phyloP scores from a whole-genome alignment of 345 rosid species.

The Conringia planisiliqua region DNA sequence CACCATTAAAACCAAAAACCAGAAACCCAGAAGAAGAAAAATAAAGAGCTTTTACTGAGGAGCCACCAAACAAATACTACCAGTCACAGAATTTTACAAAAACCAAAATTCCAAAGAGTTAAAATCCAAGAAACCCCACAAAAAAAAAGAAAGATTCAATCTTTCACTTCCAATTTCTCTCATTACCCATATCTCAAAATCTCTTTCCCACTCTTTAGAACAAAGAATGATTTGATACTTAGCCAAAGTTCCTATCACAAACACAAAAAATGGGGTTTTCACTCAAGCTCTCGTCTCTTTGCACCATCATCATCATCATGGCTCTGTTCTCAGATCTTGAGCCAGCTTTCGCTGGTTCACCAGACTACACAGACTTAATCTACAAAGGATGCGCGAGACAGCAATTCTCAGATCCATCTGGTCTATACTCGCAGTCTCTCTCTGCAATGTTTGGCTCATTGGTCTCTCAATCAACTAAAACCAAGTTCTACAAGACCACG shows the following conservation, averaged over 20 bases:
- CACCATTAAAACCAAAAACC: slow-evolving; percentile 26
- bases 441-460: slow-evolving; percentile 81
- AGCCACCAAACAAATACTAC: slow-evolving; percentile 35
- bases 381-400: slow-evolving; percentile 91
- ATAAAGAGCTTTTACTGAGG: slow-evolving; percentile 18
- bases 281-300: slow-evolving; percentile 34
- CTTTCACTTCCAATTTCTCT: slow-evolving; percentile 7
- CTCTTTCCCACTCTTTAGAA: slow-evolving; percentile 19
- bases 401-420: slow-evolving; percentile 75
- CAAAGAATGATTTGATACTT: slow-evolving; percentile 25
- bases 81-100: slow-evolving; percentile 25
- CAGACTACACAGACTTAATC: slow-evolving; percentile 65
- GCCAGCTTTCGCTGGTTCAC: slow-evolving; percentile 44
- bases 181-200: slow-evolving; percentile 6
- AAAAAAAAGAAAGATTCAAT: slow-evolving; percentile 6
- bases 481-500: slow-evolving; percentile 82
- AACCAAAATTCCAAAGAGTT: neutral
- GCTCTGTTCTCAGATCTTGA: slow-evolving; percentile 39
- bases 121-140: slow-evolving; percentile 6
- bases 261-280: slow-evolving; percentile 40
- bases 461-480: slow-evolving; percentile 75
- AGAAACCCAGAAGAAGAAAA: slow-evolving; percentile 16
- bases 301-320: slow-evolving; percentile 34
- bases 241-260: neutral
- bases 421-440: slow-evolving; percentile 76